Evolutionary conservation across 148 eudicot species (phyloP), one percentile per base, ranked within the genome.

Genomic region (Suaeda aralocaspica): DNA sequence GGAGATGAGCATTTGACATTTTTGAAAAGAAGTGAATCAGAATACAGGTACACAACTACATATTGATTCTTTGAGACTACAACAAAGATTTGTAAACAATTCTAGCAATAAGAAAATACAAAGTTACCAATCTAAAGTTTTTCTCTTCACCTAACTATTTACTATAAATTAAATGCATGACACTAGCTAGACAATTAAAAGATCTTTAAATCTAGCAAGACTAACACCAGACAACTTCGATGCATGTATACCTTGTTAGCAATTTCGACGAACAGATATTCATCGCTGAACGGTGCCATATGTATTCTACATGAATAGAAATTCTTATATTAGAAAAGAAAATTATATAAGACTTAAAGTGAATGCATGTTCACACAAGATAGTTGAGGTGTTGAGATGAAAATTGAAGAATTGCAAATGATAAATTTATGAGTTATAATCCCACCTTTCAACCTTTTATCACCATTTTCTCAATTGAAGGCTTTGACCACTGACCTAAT

Each of bases 231-330:
- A 46, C 9, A 73, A 48, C 58, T 71, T 33, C 44, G 30, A 66
- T 39, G 14, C 72, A 67, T 22, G 60, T 59, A 62, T 78, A 91
- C 99, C 99, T 94, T 94, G 77, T 86, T 91, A 29, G 99, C 99
- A 77, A 94, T 87, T 84, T 94, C 97, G 53, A 87, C 82, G 49
- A 76, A 91, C 39, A 94, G 78, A 76, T 84, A 89, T 71, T 91
- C 99, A 83, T 94, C 99, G 67, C 91, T 84, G 82, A 94, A 94
- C 78, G 97, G 99, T 24, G 99, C 97, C 97, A 94, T 87, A 68
- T 94, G 99, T 82, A 94, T 94, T 80, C 99, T 94, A 74, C 84
- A 87, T 36, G 31, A 77, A 75, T 49, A 55, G 64, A 79, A 21
- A 24, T 53, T n/a, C 46, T n/a, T 30, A 58, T 14, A 65, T 73